Percentiles rank a stretch among this genome's conserved stretches.
phyloP scores from a whole-genome alignment of 495 filamentous ascomycete genomes.

The Penicillium psychrofluorescens region DNA sequence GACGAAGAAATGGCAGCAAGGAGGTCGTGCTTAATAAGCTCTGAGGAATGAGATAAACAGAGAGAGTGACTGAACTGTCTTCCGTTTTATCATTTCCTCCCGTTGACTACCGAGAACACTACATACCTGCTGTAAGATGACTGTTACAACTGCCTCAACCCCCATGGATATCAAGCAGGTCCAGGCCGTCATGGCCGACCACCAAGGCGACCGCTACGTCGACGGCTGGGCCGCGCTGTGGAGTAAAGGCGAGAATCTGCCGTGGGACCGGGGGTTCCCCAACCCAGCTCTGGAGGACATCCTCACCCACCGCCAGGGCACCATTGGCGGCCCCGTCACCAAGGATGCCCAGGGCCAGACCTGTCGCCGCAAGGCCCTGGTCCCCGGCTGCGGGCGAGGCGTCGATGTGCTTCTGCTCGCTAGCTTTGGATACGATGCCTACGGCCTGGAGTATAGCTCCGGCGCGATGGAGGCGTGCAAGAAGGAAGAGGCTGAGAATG shows the following conservation, averaged over 20 bases:
- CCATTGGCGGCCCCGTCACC: slow-evolving; percentile 35
- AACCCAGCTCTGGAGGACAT: slow-evolving; percentile 62
- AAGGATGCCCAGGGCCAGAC: slow-evolving; percentile 15
- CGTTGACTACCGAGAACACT: neutral
- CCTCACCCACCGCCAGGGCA: slow-evolving; percentile 37
- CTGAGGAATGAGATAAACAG: slow-evolving; percentile 2
- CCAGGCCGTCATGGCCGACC: slow-evolving; percentile 22
- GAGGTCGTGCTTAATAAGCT: slow-evolving; percentile 16
- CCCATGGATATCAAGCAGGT: slow-evolving; percentile 16
- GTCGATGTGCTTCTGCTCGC: slow-evolving; percentile 68
- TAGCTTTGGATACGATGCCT: slow-evolving; percentile 63
- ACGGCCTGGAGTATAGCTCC: slow-evolving; percentile 61
- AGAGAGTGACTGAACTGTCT: slow-evolving; percentile 5
- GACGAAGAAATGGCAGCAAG: slow-evolving; percentile 4
- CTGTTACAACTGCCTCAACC: slow-evolving; percentile 10
- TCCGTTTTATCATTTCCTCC: neutral
- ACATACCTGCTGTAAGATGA: slow-evolving; percentile 9
- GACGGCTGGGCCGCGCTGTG: slow-evolving; percentile 58
- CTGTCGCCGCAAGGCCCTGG: slow-evolving; percentile 44
- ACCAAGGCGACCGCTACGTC: slow-evolving; percentile 22
- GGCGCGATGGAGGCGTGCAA: slow-evolving; percentile 49
- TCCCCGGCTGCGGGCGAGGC: slow-evolving; percentile 71
- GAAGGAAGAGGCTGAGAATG: slow-evolving; percentile 32
- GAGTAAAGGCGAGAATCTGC: slow-evolving; percentile 51
- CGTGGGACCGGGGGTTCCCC: slow-evolving; percentile 62